Base-by-base conservation (phyloP, 2,329 filamentous ascomycete species). In the Colletotrichum sp. region DNA sequence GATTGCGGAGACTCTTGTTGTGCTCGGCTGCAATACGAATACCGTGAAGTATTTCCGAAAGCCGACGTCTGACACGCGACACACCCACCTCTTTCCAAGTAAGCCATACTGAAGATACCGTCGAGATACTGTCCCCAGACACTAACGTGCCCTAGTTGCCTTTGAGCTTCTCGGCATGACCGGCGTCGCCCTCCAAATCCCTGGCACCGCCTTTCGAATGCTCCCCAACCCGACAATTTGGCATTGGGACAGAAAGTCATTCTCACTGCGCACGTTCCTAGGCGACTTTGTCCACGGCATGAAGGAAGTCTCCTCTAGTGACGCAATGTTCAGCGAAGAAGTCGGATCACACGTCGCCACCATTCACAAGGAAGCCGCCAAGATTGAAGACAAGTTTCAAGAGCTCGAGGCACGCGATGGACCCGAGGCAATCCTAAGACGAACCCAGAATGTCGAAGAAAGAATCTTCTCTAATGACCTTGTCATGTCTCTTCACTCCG, bases 241-340 rank as follows among this genome's bases (percentile, higher is more conserved):
- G 71, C 82, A 82, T 24, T 92, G 89, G 90, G 86, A 91, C 71
- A 88, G 85, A 69, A 85, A 86, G 59, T 86, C 86, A 2, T 86
- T 90, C 28, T 87, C 85, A 48, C 78, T 90, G 3, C 80, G 82
- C 21, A 85, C 84, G 55, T 80, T 90, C 1, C 79, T 90, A 57
- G 79, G 82, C n/a, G 84, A 86, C 4, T 90, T 85, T 77, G 52
- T 79, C 9, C 77, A 78, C 2, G 80, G 82, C 7, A 80, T 87
- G 9, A 71, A 77, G 0, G 39, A 71, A n/a, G 36, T 30, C 7
- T 10, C 69, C 4, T 28, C 30, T 2, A 12, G 13, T 1, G 57
- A 75, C 3, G 18, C 26, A 1, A 32, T 68, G 30, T 43, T 73
- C 5, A 52, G 24, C 0, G 18, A 52, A 36, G 4, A 52, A 18